These are phyloP conservation scores for Trametes meyenii DNA, from an alignment of 768 basidiomycete species.

Conservation along the genomic window DNA sequence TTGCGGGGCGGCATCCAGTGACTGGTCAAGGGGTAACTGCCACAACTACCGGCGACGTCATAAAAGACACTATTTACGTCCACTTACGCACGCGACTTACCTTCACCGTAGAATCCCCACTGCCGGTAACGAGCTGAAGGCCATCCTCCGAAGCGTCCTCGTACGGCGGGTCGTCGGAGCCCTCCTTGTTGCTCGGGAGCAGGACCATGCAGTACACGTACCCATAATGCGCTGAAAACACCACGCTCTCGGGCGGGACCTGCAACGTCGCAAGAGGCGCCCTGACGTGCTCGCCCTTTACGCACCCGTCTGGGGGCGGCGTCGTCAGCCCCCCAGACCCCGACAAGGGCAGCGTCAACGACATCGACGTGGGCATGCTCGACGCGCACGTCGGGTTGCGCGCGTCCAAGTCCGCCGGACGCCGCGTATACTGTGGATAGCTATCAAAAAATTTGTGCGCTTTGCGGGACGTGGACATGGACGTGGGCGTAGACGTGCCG, in stretches of 20 bases:
- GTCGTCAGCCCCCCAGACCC: slow-evolving; percentile 12
- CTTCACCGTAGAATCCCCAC: slow-evolving; percentile 91
- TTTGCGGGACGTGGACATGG: slow-evolving; percentile 45
- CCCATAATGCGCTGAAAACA: slow-evolving; percentile 91
- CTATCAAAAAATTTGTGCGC: slow-evolving; percentile 93
- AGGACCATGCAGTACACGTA: slow-evolving; percentile 87
- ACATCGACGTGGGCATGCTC: slow-evolving; percentile 30
- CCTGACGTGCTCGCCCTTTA: slow-evolving; percentile 9
- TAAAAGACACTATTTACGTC: background rate
- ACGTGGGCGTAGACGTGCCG: slow-evolving; percentile 39
- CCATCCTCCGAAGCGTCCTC: slow-evolving; percentile 27
- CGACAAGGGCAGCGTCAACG: slow-evolving; percentile 10
- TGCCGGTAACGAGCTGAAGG: slow-evolving; percentile 69
- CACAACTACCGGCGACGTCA: slow-evolving; percentile 54
- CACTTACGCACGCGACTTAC: slow-evolving; percentile 38
- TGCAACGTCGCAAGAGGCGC: slow-evolving; percentile 45
- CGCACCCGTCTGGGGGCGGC: slow-evolving; percentile 7
- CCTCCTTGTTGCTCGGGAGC: slow-evolving; percentile 43
- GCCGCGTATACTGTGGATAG: slow-evolving; percentile 72
- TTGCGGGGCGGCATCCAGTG: slow-evolving; percentile 38
- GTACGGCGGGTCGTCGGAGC: slow-evolving; percentile 35
- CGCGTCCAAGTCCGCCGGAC: slow-evolving; percentile 68
- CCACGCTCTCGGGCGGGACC: slow-evolving; percentile 69
- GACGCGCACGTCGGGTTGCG: slow-evolving; percentile 49
- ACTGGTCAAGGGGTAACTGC: slow-evolving; percentile 46